These are phyloP conservation scores for Nemania bipapillata DNA, from an alignment of 2,329 filamentous ascomycete genomes.

Conservation along the genomic window DNA sequence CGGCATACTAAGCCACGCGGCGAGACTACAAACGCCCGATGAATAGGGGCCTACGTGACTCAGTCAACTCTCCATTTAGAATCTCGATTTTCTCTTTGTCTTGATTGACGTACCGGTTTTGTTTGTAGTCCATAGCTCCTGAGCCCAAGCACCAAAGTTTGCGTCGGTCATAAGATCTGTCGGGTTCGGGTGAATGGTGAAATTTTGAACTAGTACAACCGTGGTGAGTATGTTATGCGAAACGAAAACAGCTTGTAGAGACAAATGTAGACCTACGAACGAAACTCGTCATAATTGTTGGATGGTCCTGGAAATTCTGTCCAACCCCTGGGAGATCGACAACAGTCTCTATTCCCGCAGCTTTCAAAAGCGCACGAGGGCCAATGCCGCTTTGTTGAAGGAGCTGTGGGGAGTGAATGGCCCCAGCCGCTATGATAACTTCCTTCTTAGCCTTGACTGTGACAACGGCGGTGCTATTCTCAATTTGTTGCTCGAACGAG, in stretches of 20 bases:
- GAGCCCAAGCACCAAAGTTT: slow-evolving; percentile 47
- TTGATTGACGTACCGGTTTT: slow-evolving; percentile 40
- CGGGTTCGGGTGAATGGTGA: slow-evolving; percentile 47
- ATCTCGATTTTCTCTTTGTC: no score
- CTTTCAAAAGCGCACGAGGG: slow-evolving; percentile 56
- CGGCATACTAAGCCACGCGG: slow-evolving; percentile 54
- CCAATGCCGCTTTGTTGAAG: slow-evolving; percentile 55
- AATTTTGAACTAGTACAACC: slow-evolving; percentile 41
- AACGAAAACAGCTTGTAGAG: no score
- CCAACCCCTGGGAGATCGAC: slow-evolving; percentile 61
- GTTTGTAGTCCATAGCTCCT: slow-evolving; percentile 47
- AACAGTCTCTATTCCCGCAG: slow-evolving; percentile 55
- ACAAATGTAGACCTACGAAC: slow-evolving; percentile 40
- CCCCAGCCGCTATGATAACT: slow-evolving; percentile 58
- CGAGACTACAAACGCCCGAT: slow-evolving; percentile 51
- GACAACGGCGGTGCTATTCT: slow-evolving; percentile 37
- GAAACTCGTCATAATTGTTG: slow-evolving; percentile 48
- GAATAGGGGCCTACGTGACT: slow-evolving; percentile 29
- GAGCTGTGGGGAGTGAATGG: slow-evolving; percentile 54
- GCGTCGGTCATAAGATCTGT: slow-evolving; percentile 45
- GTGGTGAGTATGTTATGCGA: neutral
- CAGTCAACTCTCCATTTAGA: neutral
- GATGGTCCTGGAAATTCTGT: slow-evolving; percentile 62
- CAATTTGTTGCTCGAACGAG: slow-evolving; percentile 42
- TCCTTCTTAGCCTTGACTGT: slow-evolving; percentile 53